These are phyloP conservation scores for Castanea mollissima DNA, from an alignment of 306 rosid species.

Conservation along the genomic window DNA sequence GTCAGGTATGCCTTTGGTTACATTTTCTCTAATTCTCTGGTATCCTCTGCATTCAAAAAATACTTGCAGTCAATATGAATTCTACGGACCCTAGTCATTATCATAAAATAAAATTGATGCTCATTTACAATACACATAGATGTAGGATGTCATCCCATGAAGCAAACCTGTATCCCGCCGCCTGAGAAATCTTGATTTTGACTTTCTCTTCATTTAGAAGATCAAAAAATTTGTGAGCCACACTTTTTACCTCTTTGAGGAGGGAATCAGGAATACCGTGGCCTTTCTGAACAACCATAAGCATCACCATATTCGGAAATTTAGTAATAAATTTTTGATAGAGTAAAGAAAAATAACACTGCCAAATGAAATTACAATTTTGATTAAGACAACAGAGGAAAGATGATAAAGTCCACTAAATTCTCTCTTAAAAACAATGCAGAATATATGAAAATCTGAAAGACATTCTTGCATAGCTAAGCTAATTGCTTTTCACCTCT, in stretches of 20 bases:
- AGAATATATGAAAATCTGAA: too few species aligned
- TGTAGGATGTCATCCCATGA: neutral
- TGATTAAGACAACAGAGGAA: too few species aligned
- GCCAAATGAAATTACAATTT: neutral
- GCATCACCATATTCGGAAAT: neutral
- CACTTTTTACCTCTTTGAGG: slow-evolving; percentile 50
- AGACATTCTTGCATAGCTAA: too few species aligned
- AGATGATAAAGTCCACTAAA: too few species aligned
- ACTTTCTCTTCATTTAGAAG: slow-evolving; percentile 78
- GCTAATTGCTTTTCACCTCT: too few species aligned
- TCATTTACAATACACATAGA: neutral
- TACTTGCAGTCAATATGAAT: slow-evolving; percentile 20
- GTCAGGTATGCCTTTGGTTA: slow-evolving; percentile 77
- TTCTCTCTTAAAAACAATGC: too few species aligned
- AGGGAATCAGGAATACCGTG: slow-evolving; percentile 73
- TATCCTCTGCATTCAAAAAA: slow-evolving; percentile 67
- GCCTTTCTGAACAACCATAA: slow-evolving; percentile 56
- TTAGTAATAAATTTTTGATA: neutral
- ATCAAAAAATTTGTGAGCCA: slow-evolving; percentile 56
- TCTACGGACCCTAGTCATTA: neutral
- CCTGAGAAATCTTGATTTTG: slow-evolving; percentile 65
- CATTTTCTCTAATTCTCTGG: slow-evolving; percentile 67
- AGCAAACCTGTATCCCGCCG: slow-evolving; percentile 71
- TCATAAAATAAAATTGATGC: slow-evolving; percentile 5
- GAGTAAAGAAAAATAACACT: neutral